Evolutionary conservation across 2,329 filamentous ascomycete species (phyloP), one percentile per base, ranked within the genome.

Genomic region (Fusarium hostae): DNA sequence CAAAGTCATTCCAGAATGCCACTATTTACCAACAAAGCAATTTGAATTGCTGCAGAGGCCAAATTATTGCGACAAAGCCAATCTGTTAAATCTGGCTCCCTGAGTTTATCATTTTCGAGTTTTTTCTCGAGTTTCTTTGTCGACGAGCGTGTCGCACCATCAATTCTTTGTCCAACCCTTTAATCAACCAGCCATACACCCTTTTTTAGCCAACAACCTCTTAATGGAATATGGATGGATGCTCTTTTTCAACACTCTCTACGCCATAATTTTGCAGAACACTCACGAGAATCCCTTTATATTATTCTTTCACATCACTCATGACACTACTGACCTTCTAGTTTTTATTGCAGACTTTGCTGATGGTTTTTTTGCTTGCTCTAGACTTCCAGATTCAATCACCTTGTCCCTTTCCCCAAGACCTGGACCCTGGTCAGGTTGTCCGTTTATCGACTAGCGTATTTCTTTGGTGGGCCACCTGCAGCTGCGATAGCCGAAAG

Each of bases 161-260:
- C 43, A 50, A 69, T 61, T 64, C 75, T 73, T 74, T 77, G 75
- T 76, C 65, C 72, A 62, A 75, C 72, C 72, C 64, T 58, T 66
- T 57, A 55, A 40, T 48, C 70, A 70, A 66, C 26, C 63, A 59
- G 34, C 18, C 44, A 66, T 54, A 59, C 44, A 64, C 40, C 40
- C 51, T 41, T 56, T 64, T 63, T 60, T 63, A 47, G 48, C 58
- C 58, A 67, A 54, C 54, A n/a, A 30, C 45, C 43, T 34, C 12
- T 47, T 39, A 48, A 57, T 56, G 39, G 52, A 56, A 66, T 35
- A 58, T 70, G 43, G 45, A 51, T 64, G 63, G 50, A 51, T 68
- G 56, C 45, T 68, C 64, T 66, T 61, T 57, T 61, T 63, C 65
- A 63, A 59, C 45, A 20, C 52, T 64, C 52, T 47, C 50, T 37